These are phyloP conservation scores for Tricholoma flavovirens DNA, from an alignment of 768 basidiomycete genomes.

Conservation along the genomic window DNA sequence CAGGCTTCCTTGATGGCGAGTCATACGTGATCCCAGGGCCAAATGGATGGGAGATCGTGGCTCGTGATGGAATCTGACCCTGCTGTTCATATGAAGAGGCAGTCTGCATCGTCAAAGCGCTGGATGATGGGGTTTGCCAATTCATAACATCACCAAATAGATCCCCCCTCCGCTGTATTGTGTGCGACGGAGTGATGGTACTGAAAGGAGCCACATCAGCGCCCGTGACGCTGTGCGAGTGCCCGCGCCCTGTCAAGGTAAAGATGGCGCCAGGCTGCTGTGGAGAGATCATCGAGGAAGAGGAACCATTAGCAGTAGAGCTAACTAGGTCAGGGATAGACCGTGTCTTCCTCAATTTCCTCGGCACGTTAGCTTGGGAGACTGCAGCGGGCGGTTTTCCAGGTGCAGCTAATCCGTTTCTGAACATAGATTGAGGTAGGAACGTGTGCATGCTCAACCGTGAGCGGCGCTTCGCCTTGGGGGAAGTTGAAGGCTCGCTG, in stretches of 20 bases:
- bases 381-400: slow-evolving; percentile 24
- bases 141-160: slow-evolving; percentile 64
- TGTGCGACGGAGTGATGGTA: slow-evolving; percentile 21
- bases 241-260: slow-evolving; percentile 46
- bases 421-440: slow-evolving; percentile 39
- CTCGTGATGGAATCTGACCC: slow-evolving; percentile 16
- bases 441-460: slow-evolving; percentile 65
- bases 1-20: slow-evolving; percentile 44
- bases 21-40: slow-evolving; percentile 60
- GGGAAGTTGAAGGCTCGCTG: slow-evolving; percentile 32
- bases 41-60: slow-evolving; percentile 50
- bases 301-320: slow-evolving; percentile 21
- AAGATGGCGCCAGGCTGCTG: slow-evolving; percentile 20
- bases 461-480: slow-evolving; percentile 48
- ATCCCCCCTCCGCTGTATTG: slow-evolving; percentile 33
- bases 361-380: slow-evolving; percentile 25
- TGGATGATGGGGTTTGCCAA: slow-evolving; percentile 36
- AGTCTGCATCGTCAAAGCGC: slow-evolving; percentile 33
- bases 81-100: slow-evolving; percentile 21
- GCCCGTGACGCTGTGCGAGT: slow-evolving; percentile 76
- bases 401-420: slow-evolving; percentile 26
- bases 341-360: slow-evolving; percentile 66
- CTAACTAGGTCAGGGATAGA: slow-evolving; percentile 62
- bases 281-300: slow-evolving; percentile 5
- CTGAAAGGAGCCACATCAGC: slow-evolving; percentile 51